A percentile compares a stretch with the other conserved stretches of the same genome.
These are phyloP conservation scores for Didymella glomerata DNA, from an alignment of 2,329 filamentous ascomycete genomes.

Conservation along the genomic window DNA sequence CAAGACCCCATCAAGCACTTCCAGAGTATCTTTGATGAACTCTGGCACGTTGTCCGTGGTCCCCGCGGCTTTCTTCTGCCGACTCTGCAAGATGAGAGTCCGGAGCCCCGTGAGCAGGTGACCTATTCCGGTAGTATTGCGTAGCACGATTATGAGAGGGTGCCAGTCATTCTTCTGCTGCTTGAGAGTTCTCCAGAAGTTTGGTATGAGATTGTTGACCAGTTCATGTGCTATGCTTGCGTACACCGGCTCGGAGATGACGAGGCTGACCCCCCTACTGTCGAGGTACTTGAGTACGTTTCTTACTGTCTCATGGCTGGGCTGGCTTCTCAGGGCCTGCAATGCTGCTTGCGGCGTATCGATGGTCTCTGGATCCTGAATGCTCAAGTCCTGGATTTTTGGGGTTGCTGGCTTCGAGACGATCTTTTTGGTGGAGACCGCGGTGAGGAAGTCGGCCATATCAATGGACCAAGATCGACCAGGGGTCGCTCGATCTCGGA, in stretches of 20 bases:
- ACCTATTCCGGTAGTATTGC: conserved; percentile 79
- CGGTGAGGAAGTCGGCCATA: conserved; percentile 61
- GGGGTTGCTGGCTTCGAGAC: conserved; percentile 29
- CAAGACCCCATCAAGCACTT: conserved; percentile 56
- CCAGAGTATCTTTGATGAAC: conserved; percentile 54
- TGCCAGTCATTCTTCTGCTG: conserved; percentile 16
- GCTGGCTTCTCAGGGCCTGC: conserved; percentile 68
- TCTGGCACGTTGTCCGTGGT: conserved; percentile 42
- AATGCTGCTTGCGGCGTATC: conserved; percentile 61
- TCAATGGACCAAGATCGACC: neutral
- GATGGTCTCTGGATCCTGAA: conserved; percentile 28
- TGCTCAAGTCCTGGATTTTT: conserved; percentile 24
- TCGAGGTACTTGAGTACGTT: conserved; percentile 63
- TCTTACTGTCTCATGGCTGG: conserved; percentile 66
- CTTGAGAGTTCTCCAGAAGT: conserved; percentile 73
- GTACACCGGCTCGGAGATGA: conserved; percentile 69
- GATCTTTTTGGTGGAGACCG: conserved; percentile 53
- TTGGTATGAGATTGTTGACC: conserved; percentile 76
- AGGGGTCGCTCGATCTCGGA: neutral
- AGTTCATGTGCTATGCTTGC: conserved; percentile 80
- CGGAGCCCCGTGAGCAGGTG: conserved; percentile 76
- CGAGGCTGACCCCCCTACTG: conserved; percentile 63
- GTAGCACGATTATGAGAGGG: conserved; percentile 70
- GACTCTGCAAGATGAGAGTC: conserved; percentile 59
- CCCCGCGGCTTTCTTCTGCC: conserved; percentile 46